phyloP scores from a whole-genome alignment of 805 yeast species.

The Pichia nanzhaoensis region DNA sequence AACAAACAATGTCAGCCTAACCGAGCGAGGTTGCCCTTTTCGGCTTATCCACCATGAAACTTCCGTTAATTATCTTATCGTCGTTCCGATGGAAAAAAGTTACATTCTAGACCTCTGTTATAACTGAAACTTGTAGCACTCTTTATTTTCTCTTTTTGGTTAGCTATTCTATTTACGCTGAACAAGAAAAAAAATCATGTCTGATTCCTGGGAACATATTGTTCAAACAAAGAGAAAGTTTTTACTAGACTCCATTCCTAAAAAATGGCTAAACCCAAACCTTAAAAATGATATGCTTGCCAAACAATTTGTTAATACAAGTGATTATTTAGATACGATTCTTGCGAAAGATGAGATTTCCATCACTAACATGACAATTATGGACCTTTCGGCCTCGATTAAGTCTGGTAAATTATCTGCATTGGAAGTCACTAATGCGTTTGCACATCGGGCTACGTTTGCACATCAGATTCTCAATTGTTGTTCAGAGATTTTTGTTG shows the following conservation, averaged over 20 bases:
- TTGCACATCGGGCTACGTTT: conserved; percentile 50
- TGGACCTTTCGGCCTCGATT: conserved; percentile 4
- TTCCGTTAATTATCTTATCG: no score
- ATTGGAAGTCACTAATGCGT: conserved; percentile 44
- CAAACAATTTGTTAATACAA: conserved; percentile 35
- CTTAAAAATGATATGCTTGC: conserved; percentile 27
- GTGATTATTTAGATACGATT: conserved; percentile 17
- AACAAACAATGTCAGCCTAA: no score
- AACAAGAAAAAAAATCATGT: not conserved
- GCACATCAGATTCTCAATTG: conserved; percentile 49
- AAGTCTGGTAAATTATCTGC: conserved; percentile 34
- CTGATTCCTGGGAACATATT: conserved; percentile 12
- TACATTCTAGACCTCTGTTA: no score
- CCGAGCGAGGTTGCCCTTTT: no score
- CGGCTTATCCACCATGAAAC: no score
- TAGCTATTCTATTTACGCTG: no score
- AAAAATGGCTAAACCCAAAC: conserved; percentile 39
- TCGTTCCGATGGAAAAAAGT: no score
- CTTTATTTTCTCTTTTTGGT: no score
- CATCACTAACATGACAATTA: conserved; percentile 7
- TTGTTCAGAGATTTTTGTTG: conserved; percentile 41
- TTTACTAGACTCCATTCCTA: conserved; percentile 24
- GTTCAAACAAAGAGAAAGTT: conserved; percentile 10
- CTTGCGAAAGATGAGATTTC: conserved; percentile 10
- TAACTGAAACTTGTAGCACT: no score